These are phyloP conservation scores for Citrus cavaleriei DNA, from an alignment of 345 rosid genomes.

Conservation along the genomic window DNA sequence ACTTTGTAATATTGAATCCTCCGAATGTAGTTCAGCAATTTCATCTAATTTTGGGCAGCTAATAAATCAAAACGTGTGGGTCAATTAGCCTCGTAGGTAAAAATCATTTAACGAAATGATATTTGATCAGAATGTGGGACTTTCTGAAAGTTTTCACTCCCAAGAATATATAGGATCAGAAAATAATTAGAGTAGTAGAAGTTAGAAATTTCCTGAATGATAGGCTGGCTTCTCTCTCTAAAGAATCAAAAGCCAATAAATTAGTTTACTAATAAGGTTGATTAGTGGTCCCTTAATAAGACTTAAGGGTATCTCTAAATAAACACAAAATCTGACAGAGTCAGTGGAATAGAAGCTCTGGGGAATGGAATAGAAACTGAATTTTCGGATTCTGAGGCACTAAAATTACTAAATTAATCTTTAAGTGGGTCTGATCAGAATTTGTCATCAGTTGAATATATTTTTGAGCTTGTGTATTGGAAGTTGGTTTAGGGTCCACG, in stretches of 20 bases:
- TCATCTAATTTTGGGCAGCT: background rate
- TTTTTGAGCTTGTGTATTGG: conserved; percentile 40
- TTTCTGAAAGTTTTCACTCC: background rate
- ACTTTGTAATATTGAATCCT: background rate
- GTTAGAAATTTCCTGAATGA: conserved; percentile 2
- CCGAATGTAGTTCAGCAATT: background rate
- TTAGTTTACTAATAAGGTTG: background rate
- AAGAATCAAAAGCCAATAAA: background rate
- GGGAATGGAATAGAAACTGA: conserved; percentile 95
- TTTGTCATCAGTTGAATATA: conserved; percentile 11
- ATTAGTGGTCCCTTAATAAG: conserved; percentile 17
- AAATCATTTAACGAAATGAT: background rate
- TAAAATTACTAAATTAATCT: conserved; percentile 29
- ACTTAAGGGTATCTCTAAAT: conserved; percentile 10
- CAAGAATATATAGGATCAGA: background rate
- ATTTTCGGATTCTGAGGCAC: conserved; percentile 48
- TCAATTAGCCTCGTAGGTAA: background rate
- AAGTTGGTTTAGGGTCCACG: conserved; percentile 48
- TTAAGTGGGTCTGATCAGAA: conserved; percentile 13
- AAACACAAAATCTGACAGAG: conserved; percentile 43
- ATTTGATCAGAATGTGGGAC: background rate
- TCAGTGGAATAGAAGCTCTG: conserved; percentile 94
- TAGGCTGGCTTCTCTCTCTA: background rate
- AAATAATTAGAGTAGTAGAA: background rate
- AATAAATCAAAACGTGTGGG: background rate